Evolutionary conservation across 441 rosid species (phyloP).

Genomic region (Brassica hybrid): DNA sequence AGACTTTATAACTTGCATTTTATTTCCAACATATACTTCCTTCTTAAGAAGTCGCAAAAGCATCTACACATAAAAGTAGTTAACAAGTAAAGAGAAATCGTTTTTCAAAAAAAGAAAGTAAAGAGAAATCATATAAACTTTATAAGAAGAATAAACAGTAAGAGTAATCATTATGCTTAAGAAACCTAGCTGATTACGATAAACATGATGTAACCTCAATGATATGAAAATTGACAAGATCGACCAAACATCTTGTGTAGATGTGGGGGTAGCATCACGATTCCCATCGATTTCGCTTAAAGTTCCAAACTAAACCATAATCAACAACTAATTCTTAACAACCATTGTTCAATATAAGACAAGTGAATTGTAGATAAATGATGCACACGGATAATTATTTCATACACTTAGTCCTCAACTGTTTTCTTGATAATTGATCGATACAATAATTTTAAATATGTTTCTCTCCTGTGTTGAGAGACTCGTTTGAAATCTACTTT

Average conservation of each 20-base stretch:
- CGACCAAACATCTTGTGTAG: slow-evolving; percentile 25
- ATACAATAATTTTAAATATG: background rate
- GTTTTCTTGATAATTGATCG: slow-evolving; percentile 1
- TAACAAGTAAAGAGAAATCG: slow-evolving; percentile 1
- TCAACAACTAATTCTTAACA: slow-evolving; percentile 29
- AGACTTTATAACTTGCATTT: background rate
- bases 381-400: slow-evolving; percentile 5
- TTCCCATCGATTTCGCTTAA: slow-evolving; percentile 36
- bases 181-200: slow-evolving; percentile 7
- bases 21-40: background rate
- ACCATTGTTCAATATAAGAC: slow-evolving; percentile 13
- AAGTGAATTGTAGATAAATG: background rate
- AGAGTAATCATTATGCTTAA: slow-evolving; percentile 24
- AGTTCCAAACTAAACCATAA: slow-evolving; percentile 38
- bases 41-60: background rate
- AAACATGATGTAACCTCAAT: slow-evolving; percentile 14
- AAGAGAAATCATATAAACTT: background rate
- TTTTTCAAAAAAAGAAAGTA: too few species aligned
- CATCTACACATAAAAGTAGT: slow-evolving; percentile 4
- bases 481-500: slow-evolving; percentile 14
- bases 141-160: background rate
- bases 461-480: slow-evolving; percentile 6
- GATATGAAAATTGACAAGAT: slow-evolving; percentile 12
- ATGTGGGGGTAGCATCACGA: slow-evolving; percentile 22
- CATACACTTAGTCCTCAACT: background rate